Evolutionary conservation across 2,329 filamentous ascomycete genomes (phyloP).

Genomic region (Metarhizium robertsii): DNA sequence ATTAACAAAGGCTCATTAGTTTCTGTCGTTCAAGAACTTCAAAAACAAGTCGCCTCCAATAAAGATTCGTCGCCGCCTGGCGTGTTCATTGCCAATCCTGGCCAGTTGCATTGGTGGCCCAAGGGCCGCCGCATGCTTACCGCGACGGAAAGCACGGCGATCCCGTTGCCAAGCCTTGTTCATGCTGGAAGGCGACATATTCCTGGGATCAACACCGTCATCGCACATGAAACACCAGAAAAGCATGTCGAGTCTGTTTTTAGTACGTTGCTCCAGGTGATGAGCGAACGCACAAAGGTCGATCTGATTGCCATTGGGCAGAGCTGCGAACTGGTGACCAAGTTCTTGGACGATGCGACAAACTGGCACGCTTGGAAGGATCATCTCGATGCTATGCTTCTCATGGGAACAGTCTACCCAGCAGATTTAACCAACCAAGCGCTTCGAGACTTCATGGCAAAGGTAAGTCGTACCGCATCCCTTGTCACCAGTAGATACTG

Average conservation of each 20-base stretch:
- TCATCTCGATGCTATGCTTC: conserved; percentile 37
- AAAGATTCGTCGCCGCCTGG: conserved; percentile 35
- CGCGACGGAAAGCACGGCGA: conserved; percentile 41
- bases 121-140: conserved; percentile 52
- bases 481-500: conserved; percentile 10
- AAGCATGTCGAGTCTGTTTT: conserved; percentile 63
- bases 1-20: conserved; percentile 63
- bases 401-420: conserved; percentile 38
- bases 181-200: conserved; percentile 45
- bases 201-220: conserved; percentile 48
- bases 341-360: conserved; percentile 47
- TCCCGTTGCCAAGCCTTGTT: conserved; percentile 55
- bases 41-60: conserved; percentile 22
- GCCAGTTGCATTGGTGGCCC: conserved; percentile 70
- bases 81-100: conserved; percentile 68
- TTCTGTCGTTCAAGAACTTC: conserved; percentile 45
- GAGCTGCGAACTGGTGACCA: conserved; percentile 47
- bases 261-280: conserved; percentile 46
- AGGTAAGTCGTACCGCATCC: conserved; percentile 27
- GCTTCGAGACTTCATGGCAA: conserved; percentile 40
- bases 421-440: conserved; percentile 28
- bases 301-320: conserved; percentile 66
- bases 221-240: conserved; percentile 43
- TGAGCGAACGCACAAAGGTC: conserved; percentile 42
- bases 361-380: conserved; percentile 37